These are phyloP conservation scores for Dactylonectria estremocensis DNA, from an alignment of 2,329 filamentous ascomycete species.

Conservation along the genomic window DNA sequence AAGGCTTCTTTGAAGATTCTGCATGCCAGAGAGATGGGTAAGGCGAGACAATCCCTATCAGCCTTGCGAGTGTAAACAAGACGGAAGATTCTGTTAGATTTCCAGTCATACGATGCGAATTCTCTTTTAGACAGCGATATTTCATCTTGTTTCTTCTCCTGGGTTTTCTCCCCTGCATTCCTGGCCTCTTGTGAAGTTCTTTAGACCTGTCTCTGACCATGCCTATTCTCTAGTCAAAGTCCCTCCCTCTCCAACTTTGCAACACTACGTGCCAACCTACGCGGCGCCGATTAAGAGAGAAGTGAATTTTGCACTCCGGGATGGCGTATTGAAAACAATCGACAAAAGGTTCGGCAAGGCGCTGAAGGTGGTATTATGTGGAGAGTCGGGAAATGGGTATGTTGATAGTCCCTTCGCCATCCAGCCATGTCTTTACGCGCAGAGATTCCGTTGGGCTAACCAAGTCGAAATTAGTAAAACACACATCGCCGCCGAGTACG, in stretches of 20 bases:
- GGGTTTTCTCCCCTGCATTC: not conserved
- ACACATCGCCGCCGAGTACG: conserved; percentile 28
- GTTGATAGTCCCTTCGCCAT: not conserved
- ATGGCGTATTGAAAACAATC: conserved; percentile 1
- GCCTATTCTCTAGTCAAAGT: conserved; percentile 2
- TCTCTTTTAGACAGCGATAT: not conserved
- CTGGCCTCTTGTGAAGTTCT: not conserved
- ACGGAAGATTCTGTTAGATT: not conserved
- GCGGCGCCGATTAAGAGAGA: conserved; percentile 13
- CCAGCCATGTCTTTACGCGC: not conserved
- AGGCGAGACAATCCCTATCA: conserved; percentile 5
- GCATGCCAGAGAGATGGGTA: conserved; percentile 1
- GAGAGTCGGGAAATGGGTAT: conserved; percentile 11
- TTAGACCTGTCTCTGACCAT: not conserved
- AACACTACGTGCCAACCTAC: not conserved
- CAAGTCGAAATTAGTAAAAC: conserved; percentile 7
- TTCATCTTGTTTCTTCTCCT: not conserved
- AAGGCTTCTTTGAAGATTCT: not conserved
- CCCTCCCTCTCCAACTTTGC: not conserved
- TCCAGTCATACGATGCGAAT: not conserved
- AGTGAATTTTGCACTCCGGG: conserved; percentile 5
- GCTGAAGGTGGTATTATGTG: not conserved
- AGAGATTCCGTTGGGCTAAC: not conserved
- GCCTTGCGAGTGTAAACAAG: not conserved
- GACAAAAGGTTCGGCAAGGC: conserved; percentile 6